Evolutionary conservation across 2,329 filamentous ascomycete genomes (phyloP), one percentile per base, ranked within the genome.

Genomic region (Trichoderma simmonsii): DNA sequence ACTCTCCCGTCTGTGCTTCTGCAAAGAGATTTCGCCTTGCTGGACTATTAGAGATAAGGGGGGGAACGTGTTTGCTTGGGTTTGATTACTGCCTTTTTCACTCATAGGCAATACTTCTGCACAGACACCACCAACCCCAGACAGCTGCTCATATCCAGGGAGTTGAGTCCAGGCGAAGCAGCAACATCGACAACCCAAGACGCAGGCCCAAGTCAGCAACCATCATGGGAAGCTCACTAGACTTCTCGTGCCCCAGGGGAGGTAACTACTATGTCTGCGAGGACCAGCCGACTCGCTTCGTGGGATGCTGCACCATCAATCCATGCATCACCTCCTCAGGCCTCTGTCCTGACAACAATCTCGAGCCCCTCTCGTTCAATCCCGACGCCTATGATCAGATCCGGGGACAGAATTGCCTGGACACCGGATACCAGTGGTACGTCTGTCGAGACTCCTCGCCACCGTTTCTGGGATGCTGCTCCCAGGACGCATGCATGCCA

Each of bases 231-330:
- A 30, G 11, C n/a, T 77, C 76, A 8, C 54, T 82, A 1, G 81
- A 77, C 15, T 73, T 82, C 0, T 72, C 71, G 6, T 84, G 83
- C 56, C 79, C 79, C 0, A 70, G 65, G 1, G 77, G 76, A 4
- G 79, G 80, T 28, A 43, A 70, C 6, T 83, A 83, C 43, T 83
- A 83, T 77, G 76, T 83, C 71, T 83, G 83, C 73, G 57, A 73
- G 4, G 75, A 76, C 2, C 78, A 78, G 36, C 73, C 72, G 4
- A 73, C 74, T 3, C 79, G 79, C 34, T 85, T 84, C 74, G 70
- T 85, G 54, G 83, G 83, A 14, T 85, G 83, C 73, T 85, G 83
- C 75, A 75, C 76, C 43, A 75, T 75, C 39, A 74, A 84, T 66
- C 82, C 83, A 3, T 82, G 80, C 75, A 72, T 75, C 26, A 72